Conservation (phyloP, 2,329 filamentous ascomycete genomes). For the Trichophyton rubrum region DNA sequence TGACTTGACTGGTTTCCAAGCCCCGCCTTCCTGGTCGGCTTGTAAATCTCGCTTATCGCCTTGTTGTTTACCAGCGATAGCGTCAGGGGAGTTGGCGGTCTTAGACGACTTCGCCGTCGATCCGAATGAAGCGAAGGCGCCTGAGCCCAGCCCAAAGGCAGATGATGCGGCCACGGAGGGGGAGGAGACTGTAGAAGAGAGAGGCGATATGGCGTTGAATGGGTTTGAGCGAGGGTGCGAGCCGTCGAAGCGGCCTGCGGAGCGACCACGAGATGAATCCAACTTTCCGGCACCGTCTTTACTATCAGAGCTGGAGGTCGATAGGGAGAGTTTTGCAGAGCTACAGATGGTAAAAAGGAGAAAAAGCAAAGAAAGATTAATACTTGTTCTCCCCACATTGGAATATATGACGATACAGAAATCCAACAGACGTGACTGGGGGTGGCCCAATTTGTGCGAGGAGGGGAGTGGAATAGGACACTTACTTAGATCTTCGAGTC, state of each 20-base stretch:
- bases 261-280: constrained; percentile 49
- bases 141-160: constrained; percentile 86
- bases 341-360: constrained; percentile 31
- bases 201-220: constrained; percentile 62
- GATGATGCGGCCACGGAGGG: constrained; percentile 67
- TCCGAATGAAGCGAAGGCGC: constrained; percentile 93
- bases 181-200: constrained; percentile 57
- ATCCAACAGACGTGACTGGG: not conserved
- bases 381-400: constrained; percentile 11
- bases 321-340: constrained; percentile 80
- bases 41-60: constrained; percentile 47
- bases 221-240: constrained; percentile 65
- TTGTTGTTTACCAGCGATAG: constrained; percentile 48
- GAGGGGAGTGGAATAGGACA: not conserved
- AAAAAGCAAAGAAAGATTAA: constrained; percentile 16
- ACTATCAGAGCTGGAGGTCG: constrained; percentile 51
- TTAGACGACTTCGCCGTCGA: constrained; percentile 74
- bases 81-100: constrained; percentile 67
- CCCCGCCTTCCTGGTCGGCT: constrained; percentile 21
- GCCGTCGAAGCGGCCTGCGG: constrained; percentile 61
- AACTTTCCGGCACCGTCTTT: constrained; percentile 43
- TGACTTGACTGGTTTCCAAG: constrained; percentile 22
- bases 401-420: constrained; percentile 6
- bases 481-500: constrained; percentile 29
- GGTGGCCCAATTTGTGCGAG: not conserved